Conservation (phyloP, 2,329 filamentous ascomycete species). For the Ploettnerulaceae sp. region DNA sequence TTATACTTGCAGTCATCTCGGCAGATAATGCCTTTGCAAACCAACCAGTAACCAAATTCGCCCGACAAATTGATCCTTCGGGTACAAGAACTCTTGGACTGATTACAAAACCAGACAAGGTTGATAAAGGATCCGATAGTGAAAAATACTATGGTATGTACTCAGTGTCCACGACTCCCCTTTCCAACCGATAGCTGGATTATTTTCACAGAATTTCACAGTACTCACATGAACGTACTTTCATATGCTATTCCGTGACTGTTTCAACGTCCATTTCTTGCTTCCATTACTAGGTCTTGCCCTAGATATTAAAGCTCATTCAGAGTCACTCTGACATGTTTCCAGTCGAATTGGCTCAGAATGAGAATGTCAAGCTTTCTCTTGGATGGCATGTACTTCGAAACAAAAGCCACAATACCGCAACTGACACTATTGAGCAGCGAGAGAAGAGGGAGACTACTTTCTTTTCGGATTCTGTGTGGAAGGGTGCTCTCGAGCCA, state of each 20-base stretch:
- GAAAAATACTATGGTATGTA: slow-evolving; percentile 30
- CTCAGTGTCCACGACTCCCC: no score
- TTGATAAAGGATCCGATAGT: slow-evolving; percentile 33
- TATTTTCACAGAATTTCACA: no score
- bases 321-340: background rate
- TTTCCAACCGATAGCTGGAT: no score
- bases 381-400: slow-evolving; percentile 44
- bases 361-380: slow-evolving; percentile 37
- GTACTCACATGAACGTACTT: no score
- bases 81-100: slow-evolving; percentile 37
- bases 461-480: slow-evolving; percentile 15
- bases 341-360: slow-evolving; percentile 33
- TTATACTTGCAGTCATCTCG: slow-evolving; percentile 41
- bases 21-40: slow-evolving; percentile 38
- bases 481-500: slow-evolving; percentile 7
- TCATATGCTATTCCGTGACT: no score
- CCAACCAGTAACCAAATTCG: slow-evolving; percentile 36
- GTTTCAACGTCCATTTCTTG: no score
- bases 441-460: slow-evolving; percentile 6
- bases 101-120: slow-evolving; percentile 41
- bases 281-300: no score
- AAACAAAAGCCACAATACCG: slow-evolving; percentile 41
- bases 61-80: slow-evolving; percentile 31
- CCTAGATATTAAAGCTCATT: no score
- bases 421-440: slow-evolving; percentile 38